phyloP scores from a whole-genome alignment of 129 eudicot species.

The Arctium minus region DNA sequence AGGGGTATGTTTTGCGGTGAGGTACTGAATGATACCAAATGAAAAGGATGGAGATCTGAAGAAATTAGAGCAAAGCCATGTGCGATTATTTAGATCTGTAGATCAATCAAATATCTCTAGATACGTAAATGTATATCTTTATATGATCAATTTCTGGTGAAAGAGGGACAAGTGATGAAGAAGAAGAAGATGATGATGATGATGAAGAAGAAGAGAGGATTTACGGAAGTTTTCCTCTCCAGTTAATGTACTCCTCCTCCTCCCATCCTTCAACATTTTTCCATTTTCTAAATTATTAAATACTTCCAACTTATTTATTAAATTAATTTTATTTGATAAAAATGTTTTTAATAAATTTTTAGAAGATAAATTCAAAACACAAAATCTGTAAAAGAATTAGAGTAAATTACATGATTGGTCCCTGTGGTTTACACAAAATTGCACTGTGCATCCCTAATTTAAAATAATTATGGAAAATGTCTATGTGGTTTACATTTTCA shows the following conservation, averaged over 20 bases:
- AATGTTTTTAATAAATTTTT: too few relatives aligned
- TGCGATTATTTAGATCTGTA: constrained; percentile 50
- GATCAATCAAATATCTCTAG: constrained; percentile 45
- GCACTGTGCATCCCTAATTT: too few relatives aligned
- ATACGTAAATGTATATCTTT: not conserved
- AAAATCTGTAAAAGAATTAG: too few relatives aligned
- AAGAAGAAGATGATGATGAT: not conserved
- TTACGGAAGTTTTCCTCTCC: not conserved
- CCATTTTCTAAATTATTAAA: not conserved
- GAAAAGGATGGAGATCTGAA: constrained; percentile 59
- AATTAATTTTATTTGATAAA: too few relatives aligned
- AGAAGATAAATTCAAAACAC: too few relatives aligned
- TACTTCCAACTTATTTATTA: too few relatives aligned
- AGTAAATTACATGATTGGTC: too few relatives aligned
- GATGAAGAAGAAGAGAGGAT: not conserved
- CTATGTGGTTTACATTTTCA: too few relatives aligned
- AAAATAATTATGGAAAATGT: too few relatives aligned
- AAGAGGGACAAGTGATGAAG: not conserved
- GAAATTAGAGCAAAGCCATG: constrained; percentile 30
- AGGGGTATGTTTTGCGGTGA: constrained; percentile 26
- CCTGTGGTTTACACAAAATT: too few relatives aligned
- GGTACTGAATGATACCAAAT: constrained; percentile 26
- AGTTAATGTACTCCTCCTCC: not conserved
- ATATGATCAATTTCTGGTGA: not conserved
- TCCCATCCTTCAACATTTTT: not conserved